phyloP scores from a whole-genome alignment of 2,329 filamentous ascomycete species.

The Diaporthe citri region DNA sequence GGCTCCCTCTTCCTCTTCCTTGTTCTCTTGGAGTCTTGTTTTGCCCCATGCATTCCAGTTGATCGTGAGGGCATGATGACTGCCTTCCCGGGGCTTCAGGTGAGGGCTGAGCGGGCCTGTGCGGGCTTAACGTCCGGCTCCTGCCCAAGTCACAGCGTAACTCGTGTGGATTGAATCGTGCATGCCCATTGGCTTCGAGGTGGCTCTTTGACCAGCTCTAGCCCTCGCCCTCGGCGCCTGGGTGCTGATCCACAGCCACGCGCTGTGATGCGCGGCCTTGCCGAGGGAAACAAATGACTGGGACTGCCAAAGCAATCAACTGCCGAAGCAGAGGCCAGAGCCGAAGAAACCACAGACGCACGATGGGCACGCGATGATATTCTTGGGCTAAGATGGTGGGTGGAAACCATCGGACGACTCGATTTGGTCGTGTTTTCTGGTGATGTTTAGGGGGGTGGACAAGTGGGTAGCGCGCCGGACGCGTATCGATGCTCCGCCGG shows the following conservation, averaged over 20 bases:
- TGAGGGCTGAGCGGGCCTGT: neutral
- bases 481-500: conserved; percentile 18
- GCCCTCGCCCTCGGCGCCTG: neutral
- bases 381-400: neutral
- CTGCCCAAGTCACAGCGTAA: conserved; percentile 14
- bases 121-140: neutral
- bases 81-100: neutral
- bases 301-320: conserved; percentile 18
- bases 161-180: neutral
- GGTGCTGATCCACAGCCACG: conserved; percentile 23
- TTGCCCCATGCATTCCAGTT: neutral
- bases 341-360: conserved; percentile 12
- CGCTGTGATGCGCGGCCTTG: conserved; percentile 10
- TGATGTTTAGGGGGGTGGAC: conserved; percentile 7
- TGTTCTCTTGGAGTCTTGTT: neutral
- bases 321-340: conserved; percentile 23
- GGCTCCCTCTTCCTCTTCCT: conserved; percentile 31
- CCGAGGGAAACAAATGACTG: conserved; percentile 8
- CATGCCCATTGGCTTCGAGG: conserved; percentile 14
- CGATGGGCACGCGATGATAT: conserved; percentile 7
- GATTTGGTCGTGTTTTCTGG: conserved; percentile 16
- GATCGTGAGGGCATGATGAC: neutral
- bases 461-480: conserved; percentile 20
- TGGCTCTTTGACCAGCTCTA: conserved; percentile 1
- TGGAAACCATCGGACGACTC: conserved; percentile 10